These are phyloP conservation scores for Salmacisia buchloeana DNA, from an alignment of 1,284 basidiomycete species.

Conservation along the genomic window DNA sequence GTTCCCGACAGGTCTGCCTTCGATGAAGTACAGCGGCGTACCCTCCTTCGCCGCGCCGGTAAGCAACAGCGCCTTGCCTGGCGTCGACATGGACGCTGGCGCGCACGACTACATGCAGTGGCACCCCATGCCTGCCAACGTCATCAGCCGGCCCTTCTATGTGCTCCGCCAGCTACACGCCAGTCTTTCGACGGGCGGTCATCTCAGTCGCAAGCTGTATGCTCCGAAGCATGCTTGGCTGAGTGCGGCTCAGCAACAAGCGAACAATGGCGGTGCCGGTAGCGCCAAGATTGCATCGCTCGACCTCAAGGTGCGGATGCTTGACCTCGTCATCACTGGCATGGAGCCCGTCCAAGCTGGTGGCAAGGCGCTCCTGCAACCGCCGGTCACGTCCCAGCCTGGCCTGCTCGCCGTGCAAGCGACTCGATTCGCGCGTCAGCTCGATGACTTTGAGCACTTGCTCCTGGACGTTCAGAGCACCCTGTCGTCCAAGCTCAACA, in stretches of 20 bases:
- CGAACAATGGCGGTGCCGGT: conserved; percentile 64
- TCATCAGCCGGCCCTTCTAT: conserved; percentile 25
- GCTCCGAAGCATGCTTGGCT: conserved; percentile 81
- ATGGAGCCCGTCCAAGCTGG: conserved; percentile 63
- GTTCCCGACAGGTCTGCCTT: conserved; percentile 34
- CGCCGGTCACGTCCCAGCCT: conserved; percentile 17
- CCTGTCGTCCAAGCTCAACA: conserved; percentile 63
- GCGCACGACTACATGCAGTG: not conserved
- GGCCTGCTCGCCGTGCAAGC: conserved; percentile 31
- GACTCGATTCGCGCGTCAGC: conserved; percentile 49
- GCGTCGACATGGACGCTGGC: conserved; percentile 6
- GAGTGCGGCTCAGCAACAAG: not conserved
- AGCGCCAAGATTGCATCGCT: conserved; percentile 70
- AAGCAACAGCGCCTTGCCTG: conserved; percentile 1
- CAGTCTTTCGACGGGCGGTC: conserved; percentile 60
- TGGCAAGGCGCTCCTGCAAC: conserved; percentile 21
- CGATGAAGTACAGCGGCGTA: conserved; percentile 20
- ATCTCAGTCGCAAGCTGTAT: conserved; percentile 78
- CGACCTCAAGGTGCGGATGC: conserved; percentile 75
- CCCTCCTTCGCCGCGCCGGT: conserved; percentile 23
- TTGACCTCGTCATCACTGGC: conserved; percentile 69
- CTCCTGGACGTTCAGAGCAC: conserved; percentile 63
- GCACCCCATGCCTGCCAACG: conserved; percentile 11
- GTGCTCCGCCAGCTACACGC: conserved; percentile 19
- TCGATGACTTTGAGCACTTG: conserved; percentile 73